Base-by-base conservation (phyloP, 257 asterid species). In the Primulina tabacum region DNA sequence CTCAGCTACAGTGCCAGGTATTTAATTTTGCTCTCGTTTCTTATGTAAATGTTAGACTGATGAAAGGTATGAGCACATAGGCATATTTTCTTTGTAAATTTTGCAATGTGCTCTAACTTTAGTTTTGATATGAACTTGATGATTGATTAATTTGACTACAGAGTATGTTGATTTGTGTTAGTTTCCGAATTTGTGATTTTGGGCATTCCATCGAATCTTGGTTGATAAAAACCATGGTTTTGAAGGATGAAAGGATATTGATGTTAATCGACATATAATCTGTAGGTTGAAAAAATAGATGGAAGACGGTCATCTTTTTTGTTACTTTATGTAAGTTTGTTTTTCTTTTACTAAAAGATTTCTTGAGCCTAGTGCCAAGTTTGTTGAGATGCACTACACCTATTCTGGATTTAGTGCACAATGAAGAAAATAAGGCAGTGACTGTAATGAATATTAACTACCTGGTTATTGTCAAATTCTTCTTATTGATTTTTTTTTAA, bases 1-100 rank as follows among this genome's bases (percentile, higher is more conserved):
- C 99, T 37, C 97, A 91, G 73, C 83, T 94, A 30, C 99, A 94
- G 74, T 94, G 99, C 79, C 97, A 94, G 99, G 97, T 93, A 83
- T 60, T 43, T 53, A 21, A 50, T 17, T 40, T 53, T 38, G 11
- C 4, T 59, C 55, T 33, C n/a, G 7, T 56, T 53, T 40, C 50
- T 68, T 40, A 16, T 65, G 63, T 65, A 56, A 35, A 47, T 60
- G n/a, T 38, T 53, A 30, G 56, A 17, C 43, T 8, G 37, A 29
- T 65, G 70, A 2, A 68, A n/a, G 70, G 34, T 62, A 62, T 38
- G 58, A 6, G 32, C 2, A 8, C 37, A 0, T 58, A 0, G 4
- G 10, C 5, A 4, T 30, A 5, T n/a, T 60, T 58, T 2, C 50
- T 40, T 7, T 59, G 10, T 60, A 24, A 7, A 52, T 12, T 60